Percentiles rank a stretch among this genome's conserved stretches.
These are phyloP conservation scores for Hypoxylon intermedium DNA, from an alignment of 495 filamentous ascomycete genomes.

Conservation along the genomic window DNA sequence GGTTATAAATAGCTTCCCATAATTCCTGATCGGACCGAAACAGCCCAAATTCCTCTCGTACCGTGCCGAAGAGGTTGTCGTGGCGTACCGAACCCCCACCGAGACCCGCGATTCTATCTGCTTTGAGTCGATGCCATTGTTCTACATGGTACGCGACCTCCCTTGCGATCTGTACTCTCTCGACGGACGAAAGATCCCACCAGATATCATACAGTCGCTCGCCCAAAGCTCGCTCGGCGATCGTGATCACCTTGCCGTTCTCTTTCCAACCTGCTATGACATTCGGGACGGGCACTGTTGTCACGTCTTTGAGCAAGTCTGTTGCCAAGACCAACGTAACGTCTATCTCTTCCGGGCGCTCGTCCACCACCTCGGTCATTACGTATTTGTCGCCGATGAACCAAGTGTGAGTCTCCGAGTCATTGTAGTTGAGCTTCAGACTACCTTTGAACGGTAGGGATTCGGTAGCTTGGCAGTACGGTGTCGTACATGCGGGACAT, in stretches of 20 bases:
- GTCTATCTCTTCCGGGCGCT: conserved; percentile 13
- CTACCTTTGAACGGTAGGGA: conserved; percentile 38
- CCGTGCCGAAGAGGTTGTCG: conserved; percentile 26
- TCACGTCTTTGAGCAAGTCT: conserved; percentile 12
- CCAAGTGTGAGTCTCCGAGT: conserved; percentile 36
- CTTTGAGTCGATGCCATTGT: conserved; percentile 22
- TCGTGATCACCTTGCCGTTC: conserved; percentile 35
- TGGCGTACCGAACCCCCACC: conserved; percentile 26
- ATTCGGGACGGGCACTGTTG: conserved; percentile 28
- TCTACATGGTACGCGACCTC: conserved; percentile 26
- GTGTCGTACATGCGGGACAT: conserved; percentile 38
- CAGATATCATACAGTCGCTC: conserved; percentile 39
- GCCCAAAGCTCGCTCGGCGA: conserved; percentile 21
- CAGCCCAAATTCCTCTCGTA: conserved; percentile 24
- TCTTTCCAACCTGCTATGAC: conserved; percentile 40
- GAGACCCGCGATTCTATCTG: conserved; percentile 31
- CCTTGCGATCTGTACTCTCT: conserved; percentile 28
- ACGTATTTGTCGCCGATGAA: conserved; percentile 36
- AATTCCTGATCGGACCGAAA: conserved; percentile 30
- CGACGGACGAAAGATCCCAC: conserved; percentile 27
- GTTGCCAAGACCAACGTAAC: conserved; percentile 24
- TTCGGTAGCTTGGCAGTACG: conserved; percentile 35
- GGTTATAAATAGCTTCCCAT: conserved; percentile 23
- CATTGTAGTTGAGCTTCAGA: conserved; percentile 32
- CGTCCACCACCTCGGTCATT: conserved; percentile 33